Evolutionary conservation across 805 yeast genomes (phyloP).

Genomic region (Komagataella populi): DNA sequence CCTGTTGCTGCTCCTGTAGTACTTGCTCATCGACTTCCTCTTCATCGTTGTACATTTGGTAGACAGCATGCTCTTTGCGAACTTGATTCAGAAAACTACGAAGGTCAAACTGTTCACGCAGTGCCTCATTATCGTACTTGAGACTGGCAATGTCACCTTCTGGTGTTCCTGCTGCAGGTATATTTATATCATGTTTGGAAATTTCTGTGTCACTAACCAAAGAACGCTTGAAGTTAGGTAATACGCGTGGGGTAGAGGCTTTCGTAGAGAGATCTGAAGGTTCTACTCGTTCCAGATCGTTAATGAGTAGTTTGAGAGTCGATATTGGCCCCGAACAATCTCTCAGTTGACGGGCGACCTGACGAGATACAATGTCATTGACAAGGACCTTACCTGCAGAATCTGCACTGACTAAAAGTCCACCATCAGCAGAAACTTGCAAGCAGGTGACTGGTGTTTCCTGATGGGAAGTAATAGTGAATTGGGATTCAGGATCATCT

Average conservation of each 20-base stretch:
- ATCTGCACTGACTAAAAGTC: constrained; percentile 63
- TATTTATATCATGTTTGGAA: constrained; percentile 26
- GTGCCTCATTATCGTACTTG: constrained; percentile 7
- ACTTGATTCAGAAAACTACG: constrained; percentile 35
- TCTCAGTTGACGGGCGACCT: constrained; percentile 29
- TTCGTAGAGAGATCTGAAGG: background rate
- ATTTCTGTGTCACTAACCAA: constrained; percentile 25
- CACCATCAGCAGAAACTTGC: constrained; percentile 61
- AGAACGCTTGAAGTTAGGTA: constrained; percentile 58
- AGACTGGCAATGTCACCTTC: constrained; percentile 11
- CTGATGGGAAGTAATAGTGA: background rate
- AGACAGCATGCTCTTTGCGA: constrained; percentile 36
- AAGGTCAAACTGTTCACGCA: constrained; percentile 21
- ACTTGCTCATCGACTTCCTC: constrained; percentile 21
- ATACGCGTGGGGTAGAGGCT: constrained; percentile 15
- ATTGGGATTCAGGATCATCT: background rate
- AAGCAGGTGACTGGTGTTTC: constrained; percentile 34
- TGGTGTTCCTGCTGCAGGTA: constrained; percentile 10
- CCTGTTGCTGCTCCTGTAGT: constrained; percentile 1
- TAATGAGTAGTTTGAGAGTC: background rate
- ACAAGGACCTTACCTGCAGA: constrained; percentile 50
- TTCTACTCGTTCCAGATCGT: background rate
- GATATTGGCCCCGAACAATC: background rate
- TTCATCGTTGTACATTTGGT: constrained; percentile 27
- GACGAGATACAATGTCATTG: constrained; percentile 60